Conservation (phyloP, 2,329 filamentous ascomycete genomes). For the Aspergillus pseudonomiae region DNA sequence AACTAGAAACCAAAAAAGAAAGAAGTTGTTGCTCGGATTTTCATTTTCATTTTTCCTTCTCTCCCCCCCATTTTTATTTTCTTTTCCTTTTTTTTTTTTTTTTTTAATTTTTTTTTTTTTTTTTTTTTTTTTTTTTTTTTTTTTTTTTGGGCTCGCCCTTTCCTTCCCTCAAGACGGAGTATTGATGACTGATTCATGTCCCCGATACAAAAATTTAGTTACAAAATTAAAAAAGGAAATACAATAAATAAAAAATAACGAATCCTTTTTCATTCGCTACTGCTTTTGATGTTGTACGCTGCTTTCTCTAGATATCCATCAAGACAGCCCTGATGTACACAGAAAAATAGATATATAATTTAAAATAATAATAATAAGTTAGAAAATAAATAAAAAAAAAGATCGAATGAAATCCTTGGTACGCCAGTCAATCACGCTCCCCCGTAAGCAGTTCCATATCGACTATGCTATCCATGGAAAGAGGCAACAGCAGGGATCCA, state of each 20-base stretch:
- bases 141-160: neutral
- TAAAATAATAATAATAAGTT: neutral
- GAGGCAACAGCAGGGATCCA: conserved; percentile 20
- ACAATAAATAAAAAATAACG: neutral
- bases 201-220: neutral
- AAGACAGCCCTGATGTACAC: conserved; percentile 13
- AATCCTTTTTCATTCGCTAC: neutral
- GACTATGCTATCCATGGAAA: conserved; percentile 22
- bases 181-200: neutral
- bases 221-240: neutral
- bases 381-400: neutral
- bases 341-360: neutral
- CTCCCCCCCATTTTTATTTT: too few species aligned
- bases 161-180: neutral
- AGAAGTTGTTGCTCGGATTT: neutral
- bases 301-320: conserved; percentile 13
- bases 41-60: neutral
- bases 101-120: neutral
- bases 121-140: neutral
- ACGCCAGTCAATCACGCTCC: conserved; percentile 6
- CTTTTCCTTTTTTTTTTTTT: neutral
- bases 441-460: conserved; percentile 23
- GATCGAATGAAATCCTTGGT: conserved; percentile 3
- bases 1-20: neutral
- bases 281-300: conserved; percentile 2